A percentile compares a stretch with the other conserved stretches of the same genome.
phyloP scores from a whole-genome alignment of 768 basidiomycete genomes.

The Suillus paluster region DNA sequence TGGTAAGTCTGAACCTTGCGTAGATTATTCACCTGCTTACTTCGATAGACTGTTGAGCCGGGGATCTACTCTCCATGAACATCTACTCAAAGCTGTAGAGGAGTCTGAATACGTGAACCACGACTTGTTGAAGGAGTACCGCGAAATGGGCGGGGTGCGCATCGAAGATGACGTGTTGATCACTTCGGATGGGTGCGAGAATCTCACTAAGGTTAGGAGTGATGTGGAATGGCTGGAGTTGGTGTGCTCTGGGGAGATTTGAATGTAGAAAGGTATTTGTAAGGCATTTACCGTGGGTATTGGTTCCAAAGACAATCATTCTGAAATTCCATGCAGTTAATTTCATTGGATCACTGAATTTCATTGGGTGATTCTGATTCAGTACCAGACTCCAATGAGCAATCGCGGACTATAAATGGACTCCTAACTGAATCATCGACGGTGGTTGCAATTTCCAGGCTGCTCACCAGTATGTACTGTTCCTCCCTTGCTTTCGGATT shows the following conservation, averaged over 20 bases:
- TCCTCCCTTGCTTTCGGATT: no score
- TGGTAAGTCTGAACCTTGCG: constrained; percentile 54
- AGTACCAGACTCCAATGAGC: no score
- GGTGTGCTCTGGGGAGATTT: constrained; percentile 70
- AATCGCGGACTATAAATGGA: no score
- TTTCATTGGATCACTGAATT: background rate
- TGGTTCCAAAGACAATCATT: background rate
- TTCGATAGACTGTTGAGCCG: constrained; percentile 83
- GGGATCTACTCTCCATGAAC: constrained; percentile 86
- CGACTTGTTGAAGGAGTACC: constrained; percentile 70
- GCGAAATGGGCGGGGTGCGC: constrained; percentile 86
- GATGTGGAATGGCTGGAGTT: constrained; percentile 83
- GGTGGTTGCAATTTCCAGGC: no score
- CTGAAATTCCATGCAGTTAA: background rate
- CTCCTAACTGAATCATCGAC: no score
- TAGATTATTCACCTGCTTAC: constrained; percentile 9
- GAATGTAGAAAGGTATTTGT: constrained; percentile 8
- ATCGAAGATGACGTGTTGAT: constrained; percentile 94
- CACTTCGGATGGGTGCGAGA: constrained; percentile 74
- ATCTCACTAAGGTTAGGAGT: constrained; percentile 84
- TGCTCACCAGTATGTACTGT: no score
- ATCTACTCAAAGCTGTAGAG: constrained; percentile 41
- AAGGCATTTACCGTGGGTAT: background rate
- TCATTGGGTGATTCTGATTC: background rate
- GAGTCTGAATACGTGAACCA: constrained; percentile 40